These are phyloP conservation scores for Ogataea dorogensis DNA, from an alignment of 805 yeast species.

Conservation along the genomic window DNA sequence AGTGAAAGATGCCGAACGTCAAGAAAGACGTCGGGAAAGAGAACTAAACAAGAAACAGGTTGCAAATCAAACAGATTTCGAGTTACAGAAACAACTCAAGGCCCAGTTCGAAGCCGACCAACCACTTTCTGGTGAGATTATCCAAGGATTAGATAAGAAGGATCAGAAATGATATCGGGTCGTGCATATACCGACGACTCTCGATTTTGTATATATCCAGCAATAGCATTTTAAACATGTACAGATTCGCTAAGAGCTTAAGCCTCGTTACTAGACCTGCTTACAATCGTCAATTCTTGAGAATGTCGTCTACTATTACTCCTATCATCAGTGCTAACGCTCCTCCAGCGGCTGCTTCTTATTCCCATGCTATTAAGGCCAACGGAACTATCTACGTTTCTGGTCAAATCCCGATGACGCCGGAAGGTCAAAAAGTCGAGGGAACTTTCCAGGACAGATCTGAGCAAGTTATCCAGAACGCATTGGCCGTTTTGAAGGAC, in stretches of 20 bases:
- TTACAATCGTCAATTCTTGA: conserved; percentile 19
- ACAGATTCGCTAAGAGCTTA: conserved; percentile 5
- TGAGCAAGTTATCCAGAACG: conserved; percentile 69
- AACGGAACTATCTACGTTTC: conserved; percentile 88
- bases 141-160: conserved; percentile 39
- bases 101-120: conserved; percentile 58
- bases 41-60: conserved; percentile 37
- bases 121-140: conserved; percentile 57
- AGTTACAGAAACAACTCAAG: conserved; percentile 57
- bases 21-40: conserved; percentile 44
- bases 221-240: conserved; percentile 6
- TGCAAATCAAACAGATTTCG: conserved; percentile 66
- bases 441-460: conserved; percentile 77
- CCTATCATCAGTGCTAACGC: conserved; percentile 68
- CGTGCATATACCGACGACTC: conserved; percentile 7
- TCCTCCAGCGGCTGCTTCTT: conserved; percentile 96
- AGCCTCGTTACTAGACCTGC: conserved; percentile 10
- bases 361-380: conserved; percentile 93
- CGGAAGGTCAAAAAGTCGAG: conserved; percentile 74
- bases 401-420: conserved; percentile 91
- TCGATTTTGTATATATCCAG: not conserved
- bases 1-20: conserved; percentile 71
- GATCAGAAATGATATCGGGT: conserved; percentile 7
- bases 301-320: conserved; percentile 38
- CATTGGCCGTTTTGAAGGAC: conserved; percentile 71